Percentiles rank a stretch among this genome's conserved stretches.
Conservation (phyloP, 768 basidiomycete species). For the Coprinopsis cinerea region DNA sequence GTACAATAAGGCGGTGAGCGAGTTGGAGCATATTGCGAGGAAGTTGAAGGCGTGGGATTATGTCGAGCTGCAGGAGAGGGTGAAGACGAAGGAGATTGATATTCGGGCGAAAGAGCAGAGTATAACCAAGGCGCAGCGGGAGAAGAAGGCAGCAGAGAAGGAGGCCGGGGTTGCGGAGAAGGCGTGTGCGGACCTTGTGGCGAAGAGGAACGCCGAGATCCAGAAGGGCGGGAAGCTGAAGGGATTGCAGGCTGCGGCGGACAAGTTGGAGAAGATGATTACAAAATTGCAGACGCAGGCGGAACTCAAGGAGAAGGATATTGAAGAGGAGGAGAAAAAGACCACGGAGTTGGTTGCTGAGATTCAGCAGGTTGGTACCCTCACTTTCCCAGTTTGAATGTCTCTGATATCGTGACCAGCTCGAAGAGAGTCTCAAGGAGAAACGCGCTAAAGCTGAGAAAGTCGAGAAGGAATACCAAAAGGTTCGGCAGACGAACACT, state of each 20-base stretch:
- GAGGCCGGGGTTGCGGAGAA: constrained; percentile 64
- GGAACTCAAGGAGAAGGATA: constrained; percentile 69
- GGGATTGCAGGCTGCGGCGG: constrained; percentile 75
- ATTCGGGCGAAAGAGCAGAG: constrained; percentile 46
- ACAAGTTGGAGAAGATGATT: constrained; percentile 70
- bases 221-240: constrained; percentile 91
- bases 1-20: constrained; percentile 83
- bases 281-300: constrained; percentile 82
- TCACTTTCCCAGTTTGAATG: not conserved
- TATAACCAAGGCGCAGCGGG: constrained; percentile 38
- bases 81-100: constrained; percentile 49
- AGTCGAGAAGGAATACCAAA: constrained; percentile 48
- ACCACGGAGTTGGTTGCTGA: constrained; percentile 47
- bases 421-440: constrained; percentile 47
- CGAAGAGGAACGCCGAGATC: constrained; percentile 80
- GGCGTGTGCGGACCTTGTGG: constrained; percentile 58
- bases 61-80: constrained; percentile 52
- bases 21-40: constrained; percentile 81
- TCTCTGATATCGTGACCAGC: constrained; percentile 30
- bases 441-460: constrained; percentile 57
- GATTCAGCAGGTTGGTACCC: constrained; percentile 50
- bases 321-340: constrained; percentile 72
- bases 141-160: constrained; percentile 42
- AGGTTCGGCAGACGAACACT: constrained; percentile 66
- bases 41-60: constrained; percentile 87